Percentiles rank a stretch among this genome's conserved stretches.
Conservation (phyloP, 441 rosid genomes). For the Syzygium malaccense region DNA sequence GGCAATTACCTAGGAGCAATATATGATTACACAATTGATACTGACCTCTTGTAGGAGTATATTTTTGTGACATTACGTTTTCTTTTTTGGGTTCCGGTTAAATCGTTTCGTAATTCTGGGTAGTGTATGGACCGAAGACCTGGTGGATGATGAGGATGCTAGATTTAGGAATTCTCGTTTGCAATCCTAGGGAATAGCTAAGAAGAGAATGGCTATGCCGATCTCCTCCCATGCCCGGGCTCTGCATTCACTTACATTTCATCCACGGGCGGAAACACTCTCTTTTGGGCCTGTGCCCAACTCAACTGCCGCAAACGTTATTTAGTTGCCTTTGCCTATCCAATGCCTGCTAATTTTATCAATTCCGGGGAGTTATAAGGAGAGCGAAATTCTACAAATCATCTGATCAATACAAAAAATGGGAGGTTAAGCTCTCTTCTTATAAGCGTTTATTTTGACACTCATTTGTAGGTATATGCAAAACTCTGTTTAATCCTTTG, state of each 20-base stretch:
- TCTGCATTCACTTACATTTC: too few relatives aligned
- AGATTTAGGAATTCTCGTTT: background rate
- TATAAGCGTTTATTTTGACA: background rate
- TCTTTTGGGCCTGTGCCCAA: too few relatives aligned
- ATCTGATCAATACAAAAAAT: too few relatives aligned
- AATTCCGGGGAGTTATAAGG: rapidly evolving
- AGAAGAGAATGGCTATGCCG: background rate
- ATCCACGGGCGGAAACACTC: too few relatives aligned
- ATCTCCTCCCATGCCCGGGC: too few relatives aligned
- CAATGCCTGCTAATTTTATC: background rate
- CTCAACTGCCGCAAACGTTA: too few relatives aligned
- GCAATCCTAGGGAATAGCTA: background rate
- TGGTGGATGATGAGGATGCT: background rate
- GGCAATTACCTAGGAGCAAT: background rate
- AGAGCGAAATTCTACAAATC: background rate
- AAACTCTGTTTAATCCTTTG: too few relatives aligned
- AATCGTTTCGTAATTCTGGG: background rate
- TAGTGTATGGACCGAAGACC: background rate
- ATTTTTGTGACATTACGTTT: background rate
- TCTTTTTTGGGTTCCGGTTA: background rate
- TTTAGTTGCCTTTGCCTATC: background rate
- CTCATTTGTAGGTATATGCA: background rate
- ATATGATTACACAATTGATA: background rate
- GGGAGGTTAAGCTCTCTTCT: background rate
- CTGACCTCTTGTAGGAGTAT: background rate